A percentile compares a stretch with the other conserved stretches of the same genome.
Conservation (phyloP, 768 basidiomycete genomes). For the Auriscalpium orientale region DNA sequence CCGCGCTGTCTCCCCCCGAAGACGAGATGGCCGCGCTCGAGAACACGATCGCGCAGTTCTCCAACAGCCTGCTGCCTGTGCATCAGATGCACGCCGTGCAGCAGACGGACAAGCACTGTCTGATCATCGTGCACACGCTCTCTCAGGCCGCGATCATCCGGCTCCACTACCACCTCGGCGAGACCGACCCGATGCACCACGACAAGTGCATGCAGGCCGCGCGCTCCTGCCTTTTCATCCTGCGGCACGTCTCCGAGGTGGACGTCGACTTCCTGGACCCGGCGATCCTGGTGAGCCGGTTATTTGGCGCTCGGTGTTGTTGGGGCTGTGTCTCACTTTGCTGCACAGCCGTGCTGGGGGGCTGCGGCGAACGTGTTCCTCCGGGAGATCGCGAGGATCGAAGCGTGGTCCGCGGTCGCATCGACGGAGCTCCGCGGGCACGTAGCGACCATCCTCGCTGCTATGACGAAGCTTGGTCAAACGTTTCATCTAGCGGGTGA, state of each 20-base stretch:
- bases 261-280: conserved; percentile 74
- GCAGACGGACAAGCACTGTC: conserved; percentile 50
- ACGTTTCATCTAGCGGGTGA: conserved; percentile 52
- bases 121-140: conserved; percentile 57
- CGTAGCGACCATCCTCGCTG: conserved; percentile 51
- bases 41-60: conserved; percentile 54
- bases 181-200: conserved; percentile 49
- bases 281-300: conserved; percentile 55
- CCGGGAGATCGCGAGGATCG: conserved; percentile 55
- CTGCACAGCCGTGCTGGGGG: conserved; percentile 61
- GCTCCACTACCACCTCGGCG: conserved; percentile 41
- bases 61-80: conserved; percentile 54
- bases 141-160: conserved; percentile 60
- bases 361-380: conserved; percentile 59
- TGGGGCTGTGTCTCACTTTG: conserved; percentile 2
- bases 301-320: neutral
- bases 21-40: conserved; percentile 59
- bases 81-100: conserved; percentile 53
- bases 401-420: conserved; percentile 52
- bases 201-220: conserved; percentile 65
- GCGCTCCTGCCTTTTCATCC: conserved; percentile 48
- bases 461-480: conserved; percentile 52
- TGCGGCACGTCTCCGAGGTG: conserved; percentile 53
- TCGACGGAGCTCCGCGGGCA: conserved; percentile 54
- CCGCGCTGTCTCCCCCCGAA: conserved; percentile 36